Conservation (phyloP, 1,139 yeast genomes). For the Pichia sp. region DNA sequence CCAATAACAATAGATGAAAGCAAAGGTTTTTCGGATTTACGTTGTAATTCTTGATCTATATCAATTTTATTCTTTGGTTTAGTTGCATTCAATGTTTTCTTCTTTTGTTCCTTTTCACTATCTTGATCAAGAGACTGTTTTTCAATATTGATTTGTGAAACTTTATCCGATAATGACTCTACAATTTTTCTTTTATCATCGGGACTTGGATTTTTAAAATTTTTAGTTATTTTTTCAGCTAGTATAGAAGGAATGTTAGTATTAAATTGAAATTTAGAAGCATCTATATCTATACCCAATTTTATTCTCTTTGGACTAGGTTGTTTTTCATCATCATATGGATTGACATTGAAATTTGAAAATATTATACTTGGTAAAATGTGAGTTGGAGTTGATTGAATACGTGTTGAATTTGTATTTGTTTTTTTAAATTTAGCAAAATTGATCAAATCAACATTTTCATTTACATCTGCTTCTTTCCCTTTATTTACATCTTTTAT, state of each 20-base stretch:
- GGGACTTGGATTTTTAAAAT: slow-evolving; percentile 39
- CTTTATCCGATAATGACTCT: slow-evolving; percentile 28
- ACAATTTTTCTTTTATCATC: slow-evolving; percentile 61
- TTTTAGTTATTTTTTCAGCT: slow-evolving; percentile 42
- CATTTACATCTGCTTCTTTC: not conserved
- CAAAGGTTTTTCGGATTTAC: slow-evolving; percentile 48
- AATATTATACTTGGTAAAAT: slow-evolving; percentile 34
- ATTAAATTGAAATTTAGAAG: slow-evolving; percentile 18
- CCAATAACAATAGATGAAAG: slow-evolving; percentile 84
- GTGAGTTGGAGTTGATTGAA: slow-evolving; percentile 20
- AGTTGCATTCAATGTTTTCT: slow-evolving; percentile 31
- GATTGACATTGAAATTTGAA: not conserved
- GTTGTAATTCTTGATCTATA: slow-evolving; percentile 35
- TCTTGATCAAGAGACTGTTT: slow-evolving; percentile 8
- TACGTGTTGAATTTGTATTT: not conserved
- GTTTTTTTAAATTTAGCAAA: not conserved
- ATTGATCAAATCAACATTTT: not conserved
- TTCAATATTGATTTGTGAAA: slow-evolving; percentile 22
- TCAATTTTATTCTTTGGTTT: slow-evolving; percentile 40
- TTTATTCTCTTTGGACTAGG: slow-evolving; percentile 11
- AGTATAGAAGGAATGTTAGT: slow-evolving; percentile 36
- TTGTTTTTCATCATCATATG: not conserved
- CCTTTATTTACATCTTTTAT: too few species aligned
- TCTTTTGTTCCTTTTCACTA: not conserved
- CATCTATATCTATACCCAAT: slow-evolving; percentile 6